Base-by-base conservation (phyloP, 768 basidiomycete species). In the Russula virescens region DNA sequence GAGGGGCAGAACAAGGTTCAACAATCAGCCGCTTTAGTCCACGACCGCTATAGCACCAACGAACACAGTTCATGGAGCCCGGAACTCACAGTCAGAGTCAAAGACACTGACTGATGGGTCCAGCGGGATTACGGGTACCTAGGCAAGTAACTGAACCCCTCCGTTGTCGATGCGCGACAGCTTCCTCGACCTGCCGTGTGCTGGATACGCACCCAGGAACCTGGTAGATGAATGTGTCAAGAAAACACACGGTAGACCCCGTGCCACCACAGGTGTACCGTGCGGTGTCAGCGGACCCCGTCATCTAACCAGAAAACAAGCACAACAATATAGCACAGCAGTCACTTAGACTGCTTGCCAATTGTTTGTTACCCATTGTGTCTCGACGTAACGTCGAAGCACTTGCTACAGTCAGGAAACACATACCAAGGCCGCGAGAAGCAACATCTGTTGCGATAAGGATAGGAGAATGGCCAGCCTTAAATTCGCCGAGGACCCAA, bases 341-440 rank as follows among this genome's bases (percentile, higher is more conserved):
- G 65, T 54, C 66, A 53, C 11, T 25, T n/a, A 58, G 52, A 54
- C 67, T 55, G 52, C 65, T 63, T 63, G 65, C 64, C 56, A 59
- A 25, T 60, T 66, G 72, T 71, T 71, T 69, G 71, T 71, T 68
- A 72, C 69, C 71, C 64, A 64, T 62, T 66, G 69, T 71, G 68
- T 75, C 68, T 62, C 64, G 69, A 71, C 68, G 53, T 61, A 66
- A 62, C 51, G 72, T 70, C 70, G 71, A 68, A 80, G 81, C 81
- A 79, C 82, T 80, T 79, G 77, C 66, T 60, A 70, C 70, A 72
- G 74, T 73, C 69, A 80, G 72, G 72, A 66, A 73, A 71, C 71
- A 94, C 96, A 81, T 89, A 98, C 97, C 97, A 73, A 99, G 86
- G 84, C 96, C 96, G 86, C 96, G 95, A 73, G 94, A 97, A 64